A percentile compares a stretch with the other conserved stretches of the same genome.
phyloP scores from a whole-genome alignment of 768 basidiomycete species.

The Phallus indusiatus region DNA sequence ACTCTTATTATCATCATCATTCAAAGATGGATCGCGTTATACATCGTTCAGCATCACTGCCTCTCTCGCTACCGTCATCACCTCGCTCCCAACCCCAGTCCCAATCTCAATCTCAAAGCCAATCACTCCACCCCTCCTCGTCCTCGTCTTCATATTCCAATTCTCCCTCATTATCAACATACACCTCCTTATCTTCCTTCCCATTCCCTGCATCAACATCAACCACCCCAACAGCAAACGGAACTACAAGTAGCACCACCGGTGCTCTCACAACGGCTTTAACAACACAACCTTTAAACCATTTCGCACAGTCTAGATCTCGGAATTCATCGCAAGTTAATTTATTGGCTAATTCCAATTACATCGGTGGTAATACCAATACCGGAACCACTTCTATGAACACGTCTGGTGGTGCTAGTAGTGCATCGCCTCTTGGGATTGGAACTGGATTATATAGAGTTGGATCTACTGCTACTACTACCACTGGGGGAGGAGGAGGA shows the following conservation, averaged over 20 bases:
- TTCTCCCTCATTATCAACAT: background rate
- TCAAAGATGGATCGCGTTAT: background rate
- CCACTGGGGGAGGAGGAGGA: background rate
- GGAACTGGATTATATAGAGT: no score
- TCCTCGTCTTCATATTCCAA: slow-evolving; percentile 29
- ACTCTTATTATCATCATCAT: background rate
- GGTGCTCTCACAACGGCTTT: background rate
- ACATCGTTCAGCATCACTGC: background rate
- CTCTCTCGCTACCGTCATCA: background rate
- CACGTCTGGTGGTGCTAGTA: no score
- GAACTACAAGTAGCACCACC: background rate
- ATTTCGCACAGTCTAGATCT: slow-evolving; percentile 14
- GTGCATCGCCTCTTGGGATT: no score
- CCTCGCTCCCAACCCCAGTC: background rate
- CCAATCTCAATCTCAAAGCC: background rate
- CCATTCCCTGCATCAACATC: background rate
- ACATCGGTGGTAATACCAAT: background rate
- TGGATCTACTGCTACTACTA: no score
- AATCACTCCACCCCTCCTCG: background rate
- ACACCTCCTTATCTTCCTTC: background rate
- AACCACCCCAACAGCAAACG: background rate
- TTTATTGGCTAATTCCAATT: background rate
- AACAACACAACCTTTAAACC: slow-evolving; percentile 10
- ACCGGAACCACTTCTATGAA: background rate
- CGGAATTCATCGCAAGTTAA: slow-evolving; percentile 20